Conservation (phyloP, 1,284 basidiomycete species). For the Anthracocystis panici-leucophaei region DNA sequence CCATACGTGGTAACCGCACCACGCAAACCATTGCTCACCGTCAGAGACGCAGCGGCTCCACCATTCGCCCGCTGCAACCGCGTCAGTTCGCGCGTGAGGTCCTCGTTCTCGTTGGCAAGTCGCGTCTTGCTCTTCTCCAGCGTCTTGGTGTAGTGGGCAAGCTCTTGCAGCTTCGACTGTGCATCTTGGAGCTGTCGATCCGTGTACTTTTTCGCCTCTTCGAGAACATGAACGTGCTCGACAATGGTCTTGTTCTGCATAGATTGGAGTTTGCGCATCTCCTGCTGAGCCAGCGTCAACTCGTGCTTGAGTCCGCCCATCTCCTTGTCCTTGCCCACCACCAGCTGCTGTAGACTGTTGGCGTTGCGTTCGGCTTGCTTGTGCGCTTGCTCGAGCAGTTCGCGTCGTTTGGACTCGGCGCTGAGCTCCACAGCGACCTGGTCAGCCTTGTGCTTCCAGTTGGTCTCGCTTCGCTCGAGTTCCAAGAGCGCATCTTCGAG, state of each 20-base stretch:
- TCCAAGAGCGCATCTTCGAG: slow-evolving; percentile 62
- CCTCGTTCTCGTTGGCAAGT: slow-evolving; percentile 85
- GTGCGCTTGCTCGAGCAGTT: slow-evolving; percentile 66
- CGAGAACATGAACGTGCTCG: slow-evolving; percentile 96
- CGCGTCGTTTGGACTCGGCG: slow-evolving; percentile 59
- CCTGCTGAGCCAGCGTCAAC: slow-evolving; percentile 78
- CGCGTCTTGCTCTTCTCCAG: slow-evolving; percentile 84
- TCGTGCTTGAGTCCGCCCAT: slow-evolving; percentile 83
- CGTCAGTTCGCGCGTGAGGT: slow-evolving; percentile 81
- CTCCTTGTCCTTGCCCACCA: slow-evolving; percentile 81
- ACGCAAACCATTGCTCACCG: slow-evolving; percentile 29
- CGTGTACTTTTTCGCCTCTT: slow-evolving; percentile 95
- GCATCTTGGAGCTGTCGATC: slow-evolving; percentile 89
- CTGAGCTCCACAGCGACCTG: slow-evolving; percentile 55
- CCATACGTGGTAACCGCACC: slow-evolving; percentile 37
- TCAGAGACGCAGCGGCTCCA: slow-evolving; percentile 22
- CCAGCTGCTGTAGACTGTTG: slow-evolving; percentile 77
- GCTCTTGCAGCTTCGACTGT: slow-evolving; percentile 80
- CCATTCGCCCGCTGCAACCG: slow-evolving; percentile 66
- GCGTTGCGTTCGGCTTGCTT: slow-evolving; percentile 75
- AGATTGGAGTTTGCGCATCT: slow-evolving; percentile 72
- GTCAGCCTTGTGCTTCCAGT: slow-evolving; percentile 60
- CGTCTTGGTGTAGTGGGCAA: slow-evolving; percentile 81
- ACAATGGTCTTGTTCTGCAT: slow-evolving; percentile 97
- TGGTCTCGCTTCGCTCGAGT: slow-evolving; percentile 51